Evolutionary conservation across 2,329 filamentous ascomycete species (phyloP).

Genomic region (Curvularia sp.): DNA sequence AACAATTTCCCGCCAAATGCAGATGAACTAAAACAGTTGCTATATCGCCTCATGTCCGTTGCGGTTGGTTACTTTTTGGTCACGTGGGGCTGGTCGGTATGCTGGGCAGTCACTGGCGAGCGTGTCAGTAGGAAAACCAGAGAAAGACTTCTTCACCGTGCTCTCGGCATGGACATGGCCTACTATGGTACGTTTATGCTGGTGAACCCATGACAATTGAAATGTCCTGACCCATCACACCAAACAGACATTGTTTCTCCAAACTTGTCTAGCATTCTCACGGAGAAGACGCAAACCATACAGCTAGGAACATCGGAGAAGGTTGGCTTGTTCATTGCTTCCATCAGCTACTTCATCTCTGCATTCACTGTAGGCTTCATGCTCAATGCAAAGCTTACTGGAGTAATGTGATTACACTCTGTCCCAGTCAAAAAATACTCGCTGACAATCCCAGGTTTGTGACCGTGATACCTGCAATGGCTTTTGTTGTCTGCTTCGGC

Average conservation of each 20-base stretch:
- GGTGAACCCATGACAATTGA: not conserved
- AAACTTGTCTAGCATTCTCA: conserved; percentile 57
- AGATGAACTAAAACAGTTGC: conserved; percentile 51
- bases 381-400: conserved; percentile 52
- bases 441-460: conserved; percentile 39
- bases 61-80: conserved; percentile 59
- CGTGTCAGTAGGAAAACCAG: conserved; percentile 57
- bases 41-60: conserved; percentile 55
- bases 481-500: conserved; percentile 52
- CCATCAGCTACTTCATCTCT: conserved; percentile 55
- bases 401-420: conserved; percentile 45
- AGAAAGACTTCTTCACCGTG: conserved; percentile 55
- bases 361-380: conserved; percentile 57
- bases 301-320: conserved; percentile 58
- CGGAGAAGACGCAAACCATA: conserved; percentile 56
- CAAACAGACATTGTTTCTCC: conserved; percentile 54
- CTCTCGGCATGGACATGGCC: conserved; percentile 59
- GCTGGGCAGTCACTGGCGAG: conserved; percentile 60
- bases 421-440: not conserved
- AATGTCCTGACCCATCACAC: not conserved
- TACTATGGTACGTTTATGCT: conserved; percentile 49
- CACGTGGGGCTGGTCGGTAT: conserved; percentile 58
- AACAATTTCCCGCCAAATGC: conserved; percentile 58
- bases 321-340: conserved; percentile 56
- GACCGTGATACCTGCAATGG: conserved; percentile 59